These are phyloP conservation scores for Cladophialophora psammophila DNA, from an alignment of 2,329 filamentous ascomycete genomes.

Conservation along the genomic window DNA sequence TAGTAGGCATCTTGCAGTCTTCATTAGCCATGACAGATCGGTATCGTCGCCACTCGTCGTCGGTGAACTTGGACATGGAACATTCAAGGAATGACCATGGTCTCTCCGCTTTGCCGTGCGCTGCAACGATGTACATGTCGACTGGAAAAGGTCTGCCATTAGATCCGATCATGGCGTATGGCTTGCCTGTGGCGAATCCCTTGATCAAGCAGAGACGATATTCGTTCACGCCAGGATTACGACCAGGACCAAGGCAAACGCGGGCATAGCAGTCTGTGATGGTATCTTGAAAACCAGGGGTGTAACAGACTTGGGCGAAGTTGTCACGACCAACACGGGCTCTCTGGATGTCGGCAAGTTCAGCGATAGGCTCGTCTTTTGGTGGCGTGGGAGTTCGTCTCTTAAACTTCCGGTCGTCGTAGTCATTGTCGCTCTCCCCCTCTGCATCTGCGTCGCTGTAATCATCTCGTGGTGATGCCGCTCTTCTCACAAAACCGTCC, in stretches of 20 bases:
- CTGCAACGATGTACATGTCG: conserved; percentile 81
- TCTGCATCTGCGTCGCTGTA: conserved; percentile 68
- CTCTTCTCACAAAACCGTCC: conserved; percentile 51
- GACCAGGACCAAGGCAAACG: conserved; percentile 80
- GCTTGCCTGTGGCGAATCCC: conserved; percentile 80
- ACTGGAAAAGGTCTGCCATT: conserved; percentile 81
- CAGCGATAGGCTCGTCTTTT: conserved; percentile 73
- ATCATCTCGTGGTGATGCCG: conserved; percentile 64
- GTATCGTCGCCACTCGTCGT: conserved; percentile 83
- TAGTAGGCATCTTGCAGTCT: conserved; percentile 75
- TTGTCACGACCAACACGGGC: conserved; percentile 83
- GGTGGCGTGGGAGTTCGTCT: conserved; percentile 58
- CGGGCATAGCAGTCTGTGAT: conserved; percentile 86
- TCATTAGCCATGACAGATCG: conserved; percentile 76
- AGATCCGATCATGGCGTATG: conserved; percentile 79
- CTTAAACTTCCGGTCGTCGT: conserved; percentile 65
- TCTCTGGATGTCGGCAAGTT: conserved; percentile 82
- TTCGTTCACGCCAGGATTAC: conserved; percentile 72
- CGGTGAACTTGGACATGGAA: conserved; percentile 84
- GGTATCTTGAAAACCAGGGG: conserved; percentile 83
- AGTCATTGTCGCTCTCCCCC: conserved; percentile 81
- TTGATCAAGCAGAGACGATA: conserved; percentile 92
- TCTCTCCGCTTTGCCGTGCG: conserved; percentile 82
- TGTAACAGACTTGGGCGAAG: conserved; percentile 91
- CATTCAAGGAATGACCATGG: conserved; percentile 91